Conservation (phyloP, 352 stramenopile genomes). For the Globisporangium camurandrum region DNA sequence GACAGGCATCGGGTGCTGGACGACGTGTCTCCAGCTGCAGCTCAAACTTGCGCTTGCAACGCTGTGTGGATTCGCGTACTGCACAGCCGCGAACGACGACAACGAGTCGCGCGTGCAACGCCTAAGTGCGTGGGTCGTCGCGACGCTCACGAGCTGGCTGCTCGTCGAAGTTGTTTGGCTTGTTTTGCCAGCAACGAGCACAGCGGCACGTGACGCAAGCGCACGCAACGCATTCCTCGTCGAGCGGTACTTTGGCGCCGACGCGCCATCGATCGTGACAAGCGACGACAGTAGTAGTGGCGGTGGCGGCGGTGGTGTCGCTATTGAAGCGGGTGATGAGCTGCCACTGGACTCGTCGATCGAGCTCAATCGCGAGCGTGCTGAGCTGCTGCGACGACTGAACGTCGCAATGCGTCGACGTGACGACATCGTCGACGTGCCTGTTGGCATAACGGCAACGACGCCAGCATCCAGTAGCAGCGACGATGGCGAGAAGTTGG, state of each 20-base stretch:
- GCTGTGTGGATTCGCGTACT: slow-evolving; percentile 23
- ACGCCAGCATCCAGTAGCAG: neutral
- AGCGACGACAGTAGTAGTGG: neutral
- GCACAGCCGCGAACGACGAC: slow-evolving; percentile 22
- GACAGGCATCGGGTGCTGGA: slow-evolving; percentile 25
- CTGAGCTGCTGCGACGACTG: slow-evolving; percentile 25
- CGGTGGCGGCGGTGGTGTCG: neutral
- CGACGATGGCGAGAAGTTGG: neutral
- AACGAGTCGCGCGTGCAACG: slow-evolving; percentile 22
- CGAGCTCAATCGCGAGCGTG: slow-evolving; percentile 24
- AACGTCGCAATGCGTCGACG: slow-evolving; percentile 26
- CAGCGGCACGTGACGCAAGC: slow-evolving; percentile 12
- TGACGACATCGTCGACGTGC: slow-evolving; percentile 5
- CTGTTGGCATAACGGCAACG: neutral
- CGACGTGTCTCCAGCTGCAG: slow-evolving; percentile 21
- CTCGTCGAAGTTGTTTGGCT: slow-evolving; percentile 29
- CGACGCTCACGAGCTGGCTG: slow-evolving; percentile 22
- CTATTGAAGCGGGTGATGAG: neutral
- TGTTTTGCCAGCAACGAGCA: slow-evolving; percentile 22
- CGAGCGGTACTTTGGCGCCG: slow-evolving; percentile 38
- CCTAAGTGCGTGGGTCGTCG: slow-evolving; percentile 24
- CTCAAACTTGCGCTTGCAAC: slow-evolving; percentile 22
- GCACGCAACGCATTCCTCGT: slow-evolving; percentile 33
- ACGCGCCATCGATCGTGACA: slow-evolving; percentile 1
- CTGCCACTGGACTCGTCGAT: slow-evolving; percentile 6